Evolutionary conservation across 306 rosid species (phyloP).

Genomic region (Fragaria iinumae): DNA sequence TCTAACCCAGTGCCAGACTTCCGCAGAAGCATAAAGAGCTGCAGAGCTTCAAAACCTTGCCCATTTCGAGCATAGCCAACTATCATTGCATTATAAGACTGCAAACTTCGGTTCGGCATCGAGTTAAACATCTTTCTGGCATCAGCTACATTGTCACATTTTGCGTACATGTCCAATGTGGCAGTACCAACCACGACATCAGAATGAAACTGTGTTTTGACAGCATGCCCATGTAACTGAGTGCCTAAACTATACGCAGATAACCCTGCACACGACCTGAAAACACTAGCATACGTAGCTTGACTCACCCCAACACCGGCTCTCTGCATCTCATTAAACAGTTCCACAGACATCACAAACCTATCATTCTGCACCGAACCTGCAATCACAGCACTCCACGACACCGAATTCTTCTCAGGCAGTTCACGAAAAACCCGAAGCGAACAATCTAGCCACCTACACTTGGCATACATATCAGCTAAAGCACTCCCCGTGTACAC

Average conservation of each 20-base stretch:
- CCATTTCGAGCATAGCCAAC: slow-evolving; percentile 58
- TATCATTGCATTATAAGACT: slow-evolving; percentile 75
- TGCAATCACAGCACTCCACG: slow-evolving; percentile 84
- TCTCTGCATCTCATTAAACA: slow-evolving; percentile 66
- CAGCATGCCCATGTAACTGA: slow-evolving; percentile 73
- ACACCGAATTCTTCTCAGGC: slow-evolving; percentile 64
- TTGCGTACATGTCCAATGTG: slow-evolving; percentile 85
- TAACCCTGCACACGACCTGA: slow-evolving; percentile 82
- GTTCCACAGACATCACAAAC: slow-evolving; percentile 47
- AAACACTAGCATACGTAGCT: slow-evolving; percentile 75
- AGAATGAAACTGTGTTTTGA: slow-evolving; percentile 54
- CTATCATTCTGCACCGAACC: slow-evolving; percentile 69
- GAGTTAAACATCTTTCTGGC: slow-evolving; percentile 58
- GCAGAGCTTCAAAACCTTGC: slow-evolving; percentile 59
- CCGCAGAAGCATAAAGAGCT: slow-evolving; percentile 49
- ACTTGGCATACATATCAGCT: slow-evolving; percentile 74
- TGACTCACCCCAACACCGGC: slow-evolving; percentile 71
- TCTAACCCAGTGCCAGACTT: slow-evolving; percentile 54
- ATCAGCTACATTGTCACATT: slow-evolving; percentile 59
- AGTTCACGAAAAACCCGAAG: slow-evolving; percentile 49
- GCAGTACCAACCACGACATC: slow-evolving; percentile 83
- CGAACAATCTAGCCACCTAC: slow-evolving; percentile 49
- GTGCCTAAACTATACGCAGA: slow-evolving; percentile 55
- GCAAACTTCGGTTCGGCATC: slow-evolving; percentile 53
- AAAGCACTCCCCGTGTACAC: slow-evolving; percentile 74